These are phyloP conservation scores for Lablab purpureus DNA, from an alignment of 306 rosid species.

Conservation along the genomic window DNA sequence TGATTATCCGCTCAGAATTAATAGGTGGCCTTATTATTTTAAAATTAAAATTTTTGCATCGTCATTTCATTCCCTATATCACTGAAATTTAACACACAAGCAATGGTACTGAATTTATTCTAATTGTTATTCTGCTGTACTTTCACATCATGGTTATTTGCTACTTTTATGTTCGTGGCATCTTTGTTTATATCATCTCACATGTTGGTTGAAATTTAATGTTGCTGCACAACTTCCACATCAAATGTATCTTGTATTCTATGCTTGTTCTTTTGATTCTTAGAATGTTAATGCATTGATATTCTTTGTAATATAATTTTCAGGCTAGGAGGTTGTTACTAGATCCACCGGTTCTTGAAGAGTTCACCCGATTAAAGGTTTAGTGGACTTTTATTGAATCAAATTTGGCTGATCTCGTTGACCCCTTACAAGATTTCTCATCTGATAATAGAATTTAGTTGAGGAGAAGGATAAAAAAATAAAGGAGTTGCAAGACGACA, in stretches of 20 bases:
- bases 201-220: not conserved
- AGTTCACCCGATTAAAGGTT: conserved; percentile 90
- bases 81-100: conserved; percentile 3
- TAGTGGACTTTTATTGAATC: conserved; percentile 38
- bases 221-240: not conserved
- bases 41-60: not conserved
- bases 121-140: no score
- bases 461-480: conserved; percentile 93
- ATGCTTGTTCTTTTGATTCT: conserved; percentile 26
- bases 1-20: not conserved
- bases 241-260: conserved; percentile 4
- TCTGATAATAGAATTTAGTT: conserved; percentile 71
- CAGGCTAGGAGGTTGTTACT: conserved; percentile 90
- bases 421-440: conserved; percentile 44
- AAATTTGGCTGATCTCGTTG: conserved; percentile 9
- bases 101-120: not conserved
- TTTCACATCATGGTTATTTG: not conserved
- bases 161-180: not conserved
- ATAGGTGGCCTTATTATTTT: not conserved
- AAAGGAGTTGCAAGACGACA: conserved; percentile 89
- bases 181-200: conserved; percentile 22
- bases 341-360: conserved; percentile 98
- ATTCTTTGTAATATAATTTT: conserved; percentile 41
- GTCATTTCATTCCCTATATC: not conserved
- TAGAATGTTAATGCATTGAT: conserved; percentile 1